Evolutionary conservation across 495 filamentous ascomycete species (phyloP), one percentile per base, ranked within the genome.

Genomic region (Podospora sp.): DNA sequence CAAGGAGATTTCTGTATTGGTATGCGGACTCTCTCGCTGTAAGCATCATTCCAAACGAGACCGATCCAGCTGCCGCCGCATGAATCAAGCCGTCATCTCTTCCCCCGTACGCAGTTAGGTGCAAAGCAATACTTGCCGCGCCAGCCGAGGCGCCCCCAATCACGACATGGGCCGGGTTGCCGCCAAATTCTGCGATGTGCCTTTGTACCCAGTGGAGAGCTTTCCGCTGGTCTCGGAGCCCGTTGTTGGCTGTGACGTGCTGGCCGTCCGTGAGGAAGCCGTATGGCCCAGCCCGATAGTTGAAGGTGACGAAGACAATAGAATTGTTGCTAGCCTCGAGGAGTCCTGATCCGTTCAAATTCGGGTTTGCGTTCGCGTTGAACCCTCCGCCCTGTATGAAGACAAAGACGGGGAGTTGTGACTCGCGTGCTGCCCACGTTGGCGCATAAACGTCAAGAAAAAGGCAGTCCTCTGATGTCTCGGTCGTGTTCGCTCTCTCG

Each of bases 311-410:
- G 6, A 92, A 80, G 0, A 93, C 77, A 51, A 93, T 87, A 50
- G 82, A 79, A 62, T 80, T 75, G 4, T 78, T 80, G 7, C 86
- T 85, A 0, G 85, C 86, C 69, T 78, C 59, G 63, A 92, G 79
- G n/a, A 92, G 76, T 8, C 79, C 80, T 3, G 79, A 83, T 0
- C 85, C 90, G 70, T 92, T 88, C 67, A 85, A 84, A 72, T 91
- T 88, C 0, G 85, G 75, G 73, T 89, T 89, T 25, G 84, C 80
- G 67, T 87, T 81, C 0, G 56, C 52, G 22, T 85, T 87, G 75
- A 90, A 92, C 7, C 89, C 78, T 26, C 90, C 90, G 20, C 90
- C 90, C 70, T 91, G 89, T 57, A 93, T 88, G 71, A 85, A 92
- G 66, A 93, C 82, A 72, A 81, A 91, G 5, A 92, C 88, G 0